Conservation (phyloP, 2,329 filamentous ascomycete species). For the Clarireedia monteithiana region DNA sequence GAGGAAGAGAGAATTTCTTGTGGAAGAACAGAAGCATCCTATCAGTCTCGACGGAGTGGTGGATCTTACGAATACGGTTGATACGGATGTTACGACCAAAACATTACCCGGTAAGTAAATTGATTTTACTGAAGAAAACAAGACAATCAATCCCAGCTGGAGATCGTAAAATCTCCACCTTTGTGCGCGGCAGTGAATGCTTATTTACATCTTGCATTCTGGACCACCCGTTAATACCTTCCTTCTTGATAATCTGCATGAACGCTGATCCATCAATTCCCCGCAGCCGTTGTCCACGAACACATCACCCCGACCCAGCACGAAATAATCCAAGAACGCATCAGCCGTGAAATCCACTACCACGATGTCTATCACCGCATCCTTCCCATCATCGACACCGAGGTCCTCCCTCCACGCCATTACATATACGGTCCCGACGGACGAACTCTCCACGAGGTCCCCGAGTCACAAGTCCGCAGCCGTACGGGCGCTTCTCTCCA, state of each 20-base stretch:
- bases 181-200: background rate
- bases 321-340: conserved; percentile 38
- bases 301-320: conserved; percentile 36
- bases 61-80: conserved; percentile 23
- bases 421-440: conserved; percentile 32
- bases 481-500: conserved; percentile 10
- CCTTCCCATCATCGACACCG: conserved; percentile 44
- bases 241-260: background rate
- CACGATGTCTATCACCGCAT: conserved; percentile 44
- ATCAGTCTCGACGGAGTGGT: conserved; percentile 22
- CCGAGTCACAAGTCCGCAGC: conserved; percentile 34
- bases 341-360: conserved; percentile 46
- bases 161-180: background rate
- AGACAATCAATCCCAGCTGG: background rate
- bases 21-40: conserved; percentile 1
- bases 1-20: background rate
- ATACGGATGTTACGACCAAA: conserved; percentile 24
- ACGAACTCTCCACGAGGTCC: conserved; percentile 37
- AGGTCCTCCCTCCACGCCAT: conserved; percentile 45
- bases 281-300: conserved; percentile 42
- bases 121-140: background rate
- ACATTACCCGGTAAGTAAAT: conserved; percentile 23
- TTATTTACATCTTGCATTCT: background rate
- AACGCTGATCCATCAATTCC: background rate
- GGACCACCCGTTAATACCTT: background rate